These are phyloP conservation scores for Pichia kluyveri DNA, from an alignment of 805 yeast genomes.

Conservation along the genomic window DNA sequence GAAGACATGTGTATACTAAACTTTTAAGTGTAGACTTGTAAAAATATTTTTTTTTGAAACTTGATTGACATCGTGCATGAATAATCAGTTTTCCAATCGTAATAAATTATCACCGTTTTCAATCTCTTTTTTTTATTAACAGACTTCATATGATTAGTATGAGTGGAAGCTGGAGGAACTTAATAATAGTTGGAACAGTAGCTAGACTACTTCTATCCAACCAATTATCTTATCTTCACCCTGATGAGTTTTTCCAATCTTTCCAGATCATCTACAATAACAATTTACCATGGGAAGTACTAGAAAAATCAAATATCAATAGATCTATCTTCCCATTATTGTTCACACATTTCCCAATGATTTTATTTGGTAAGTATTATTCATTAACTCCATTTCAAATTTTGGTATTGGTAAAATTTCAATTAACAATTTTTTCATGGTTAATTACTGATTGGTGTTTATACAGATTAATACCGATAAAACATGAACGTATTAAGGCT, in stretches of 20 bases:
- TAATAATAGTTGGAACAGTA: slow-evolving; percentile 34
- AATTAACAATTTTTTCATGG: slow-evolving; percentile 28
- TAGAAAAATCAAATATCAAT: slow-evolving; percentile 38
- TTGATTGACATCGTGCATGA: no score
- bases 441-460: slow-evolving; percentile 23
- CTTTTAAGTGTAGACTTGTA: no score
- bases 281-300: slow-evolving; percentile 80
- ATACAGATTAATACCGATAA: slow-evolving; percentile 24
- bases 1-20: no score
- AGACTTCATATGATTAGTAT: neutral
- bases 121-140: no score
- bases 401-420: slow-evolving; percentile 46
- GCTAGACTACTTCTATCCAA: slow-evolving; percentile 50
- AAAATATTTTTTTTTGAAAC: no score
- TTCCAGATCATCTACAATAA: slow-evolving; percentile 58
- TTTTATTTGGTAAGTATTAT: slow-evolving; percentile 29
- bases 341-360: slow-evolving; percentile 59
- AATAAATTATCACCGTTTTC: no score
- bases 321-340: slow-evolving; percentile 67
- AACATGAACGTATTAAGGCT: slow-evolving; percentile 30
- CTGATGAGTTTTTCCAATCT: slow-evolving; percentile 96
- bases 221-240: slow-evolving; percentile 83
- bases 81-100: no score
- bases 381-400: slow-evolving; percentile 36
- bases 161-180: slow-evolving; percentile 31